A percentile compares a stretch with the other conserved stretches of the same genome.
Conservation (phyloP, 495 filamentous ascomycete genomes). For the Massariosphaeria phaeospora region DNA sequence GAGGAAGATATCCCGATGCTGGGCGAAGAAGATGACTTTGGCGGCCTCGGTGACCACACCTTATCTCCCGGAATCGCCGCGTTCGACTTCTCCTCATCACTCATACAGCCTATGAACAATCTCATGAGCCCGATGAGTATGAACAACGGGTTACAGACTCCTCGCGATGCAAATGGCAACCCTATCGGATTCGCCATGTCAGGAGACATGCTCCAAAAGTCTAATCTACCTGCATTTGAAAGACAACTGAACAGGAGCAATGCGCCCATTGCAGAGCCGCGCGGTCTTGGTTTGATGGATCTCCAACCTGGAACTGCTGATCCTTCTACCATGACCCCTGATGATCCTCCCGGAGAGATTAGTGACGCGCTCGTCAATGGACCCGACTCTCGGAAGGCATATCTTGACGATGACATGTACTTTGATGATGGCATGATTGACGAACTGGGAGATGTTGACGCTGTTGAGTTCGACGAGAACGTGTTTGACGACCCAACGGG, state of each 20-base stretch:
- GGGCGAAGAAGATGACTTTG: conserved; percentile 46
- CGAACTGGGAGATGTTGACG: conserved; percentile 23
- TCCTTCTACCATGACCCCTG: conserved; percentile 14
- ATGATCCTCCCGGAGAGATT: conserved; percentile 65
- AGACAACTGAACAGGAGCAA: conserved; percentile 3
- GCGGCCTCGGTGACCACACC: conserved; percentile 48
- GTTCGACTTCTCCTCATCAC: conserved; percentile 29
- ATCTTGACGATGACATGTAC: conserved; percentile 36
- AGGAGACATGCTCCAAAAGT: conserved; percentile 10
- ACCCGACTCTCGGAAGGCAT: conserved; percentile 34
- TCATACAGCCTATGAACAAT: conserved; percentile 9
- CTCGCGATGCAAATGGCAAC: conserved; percentile 22
- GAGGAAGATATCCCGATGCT: conserved; percentile 34
- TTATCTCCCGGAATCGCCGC: conserved; percentile 25
- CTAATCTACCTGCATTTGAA: conserved; percentile 12
- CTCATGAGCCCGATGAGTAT: conserved; percentile 23
- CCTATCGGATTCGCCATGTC: conserved; percentile 29
- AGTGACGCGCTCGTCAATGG: conserved; percentile 58
- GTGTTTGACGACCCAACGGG: conserved; percentile 36
- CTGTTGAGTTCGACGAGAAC: conserved; percentile 35
- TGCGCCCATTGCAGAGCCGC: conserved; percentile 1
- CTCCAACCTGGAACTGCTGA: conserved; percentile 2
- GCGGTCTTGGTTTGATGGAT: conserved; percentile 24
- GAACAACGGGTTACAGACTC: conserved; percentile 18
- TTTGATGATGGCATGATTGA: conserved; percentile 41